Evolutionary conservation across 2,329 filamentous ascomycete species (phyloP).

Genomic region (Calonectria naviculata): DNA sequence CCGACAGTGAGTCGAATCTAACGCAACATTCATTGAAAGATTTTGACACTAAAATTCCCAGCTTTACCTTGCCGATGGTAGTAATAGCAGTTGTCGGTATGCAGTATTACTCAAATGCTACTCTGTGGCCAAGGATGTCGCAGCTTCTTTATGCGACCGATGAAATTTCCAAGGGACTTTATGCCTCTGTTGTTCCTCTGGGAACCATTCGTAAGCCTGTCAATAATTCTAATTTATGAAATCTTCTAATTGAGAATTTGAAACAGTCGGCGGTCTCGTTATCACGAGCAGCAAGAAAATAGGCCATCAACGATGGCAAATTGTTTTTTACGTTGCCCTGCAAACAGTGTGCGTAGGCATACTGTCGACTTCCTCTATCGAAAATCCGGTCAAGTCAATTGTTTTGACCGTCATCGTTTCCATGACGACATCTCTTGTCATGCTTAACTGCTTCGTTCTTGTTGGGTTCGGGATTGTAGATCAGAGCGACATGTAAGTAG

Average conservation of each 20-base stretch:
- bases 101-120: slow-evolving; percentile 21
- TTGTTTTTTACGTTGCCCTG: slow-evolving; percentile 15
- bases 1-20: slow-evolving; percentile 2
- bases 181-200: slow-evolving; percentile 13
- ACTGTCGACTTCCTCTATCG: slow-evolving; percentile 13
- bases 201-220: slow-evolving; percentile 15
- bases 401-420: slow-evolving; percentile 17
- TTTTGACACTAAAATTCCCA: neutral
- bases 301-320: slow-evolving; percentile 22
- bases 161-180: slow-evolving; percentile 18
- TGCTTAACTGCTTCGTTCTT: slow-evolving; percentile 22
- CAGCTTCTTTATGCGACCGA: slow-evolving; percentile 16
- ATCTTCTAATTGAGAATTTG: too few relatives aligned
- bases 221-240: too few relatives aligned
- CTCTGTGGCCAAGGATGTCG: slow-evolving; percentile 19
- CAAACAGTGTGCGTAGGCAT: slow-evolving; percentile 17
- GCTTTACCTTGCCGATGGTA: slow-evolving; percentile 19
- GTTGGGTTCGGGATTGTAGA: slow-evolving; percentile 26
- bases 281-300: slow-evolving; percentile 14
- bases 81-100: slow-evolving; percentile 20
- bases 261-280: slow-evolving; percentile 10
- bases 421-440: slow-evolving; percentile 21
- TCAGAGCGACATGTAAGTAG: slow-evolving; percentile 19
- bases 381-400: slow-evolving; percentile 20
- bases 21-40: neutral